Base-by-base conservation (phyloP, 2,329 filamentous ascomycete genomes). In the Aspergillus proliferans region DNA sequence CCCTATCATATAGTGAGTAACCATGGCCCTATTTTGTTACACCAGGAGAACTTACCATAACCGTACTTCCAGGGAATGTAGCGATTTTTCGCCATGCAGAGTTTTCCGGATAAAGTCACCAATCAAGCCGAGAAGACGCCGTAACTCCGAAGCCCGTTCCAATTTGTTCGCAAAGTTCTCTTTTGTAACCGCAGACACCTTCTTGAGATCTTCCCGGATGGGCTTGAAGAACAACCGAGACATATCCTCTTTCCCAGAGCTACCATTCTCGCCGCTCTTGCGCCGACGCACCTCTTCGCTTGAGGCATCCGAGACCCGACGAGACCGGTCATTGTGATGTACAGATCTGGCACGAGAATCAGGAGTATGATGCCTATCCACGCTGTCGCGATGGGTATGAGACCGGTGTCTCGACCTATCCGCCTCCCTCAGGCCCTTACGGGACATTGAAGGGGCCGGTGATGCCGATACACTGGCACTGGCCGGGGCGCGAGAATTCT, bases 151-250 rank as follows among this genome's bases (percentile, higher is more conserved):
- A 9, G 73, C 74, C 38, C 74, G 68, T 49, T 71, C 63, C 14
- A 61, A 51, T 52, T 74, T 73, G 49, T 68, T 69, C 7, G 72
- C 71, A 40, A 73, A 68, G 34, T 68, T 71, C 47, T 71, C 69
- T 50, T 74, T 75, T 1, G 71, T 76, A 39, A 74, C 70, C 28
- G 62, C 63, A 21, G 71, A 68, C n/a, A 75, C 71, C 47, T 67
- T 66, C 50, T 65, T 69, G 19, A 75, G 59, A 45, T 70, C 66
- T 34, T 70, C 68, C 39, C 66, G 65, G 34, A 76, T 73, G 10
- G 74, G 74, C 48, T 69, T 72, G 60, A 77, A 76, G 51, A 77
- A 64, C 52, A 68, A 61, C 44, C 66, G 67, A 47, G 72, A 62
- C 58, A 75, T 72, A 36, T 70, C 66, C 53, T 71, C 59, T 36